A percentile compares a stretch with the other conserved stretches of the same genome.
phyloP scores from a whole-genome alignment of 2,329 filamentous ascomycete genomes.

The Hypoxylon sp. region DNA sequence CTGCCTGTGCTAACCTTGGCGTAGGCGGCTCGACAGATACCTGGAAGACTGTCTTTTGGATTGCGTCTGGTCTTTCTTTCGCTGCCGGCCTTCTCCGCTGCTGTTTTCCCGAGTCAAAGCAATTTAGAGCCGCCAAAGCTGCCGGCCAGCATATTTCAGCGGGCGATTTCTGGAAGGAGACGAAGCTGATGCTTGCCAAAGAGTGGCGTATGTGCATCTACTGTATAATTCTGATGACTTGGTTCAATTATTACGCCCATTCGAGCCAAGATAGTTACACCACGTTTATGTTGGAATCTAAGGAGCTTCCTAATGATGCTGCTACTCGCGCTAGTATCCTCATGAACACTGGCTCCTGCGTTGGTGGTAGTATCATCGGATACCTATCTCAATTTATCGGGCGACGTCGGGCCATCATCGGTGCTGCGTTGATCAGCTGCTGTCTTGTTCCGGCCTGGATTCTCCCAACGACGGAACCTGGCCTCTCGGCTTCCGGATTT shows the following conservation, averaged over 20 bases:
- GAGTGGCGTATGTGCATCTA: conserved; percentile 86
- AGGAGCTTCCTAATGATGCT: conserved; percentile 74
- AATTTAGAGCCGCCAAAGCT: conserved; percentile 80
- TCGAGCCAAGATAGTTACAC: conserved; percentile 87
- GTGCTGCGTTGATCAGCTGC: conserved; percentile 71
- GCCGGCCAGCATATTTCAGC: conserved; percentile 67
- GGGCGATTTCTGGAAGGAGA: conserved; percentile 77
- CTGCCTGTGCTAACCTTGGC: conserved; percentile 81
- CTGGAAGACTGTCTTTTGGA: conserved; percentile 85
- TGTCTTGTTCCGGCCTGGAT: conserved; percentile 79
- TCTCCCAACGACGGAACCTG: conserved; percentile 70
- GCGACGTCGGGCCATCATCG: conserved; percentile 77
- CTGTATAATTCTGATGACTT: conserved; percentile 83
- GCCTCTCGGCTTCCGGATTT: conserved; percentile 76
- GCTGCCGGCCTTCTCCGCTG: conserved; percentile 77
- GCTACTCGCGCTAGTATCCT: conserved; percentile 83
- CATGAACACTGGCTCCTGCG: conserved; percentile 83
- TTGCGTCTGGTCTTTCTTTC: conserved; percentile 77
- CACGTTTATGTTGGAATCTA: conserved; percentile 82
- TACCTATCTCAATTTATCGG: conserved; percentile 83
- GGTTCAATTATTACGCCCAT: conserved; percentile 83
- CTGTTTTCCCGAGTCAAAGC: conserved; percentile 80
- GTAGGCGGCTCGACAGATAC: conserved; percentile 74
- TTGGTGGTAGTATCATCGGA: conserved; percentile 80
- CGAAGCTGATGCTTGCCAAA: conserved; percentile 74